Conservation (phyloP, 2,329 filamentous ascomycete genomes). For the Fusarium aywerte region DNA sequence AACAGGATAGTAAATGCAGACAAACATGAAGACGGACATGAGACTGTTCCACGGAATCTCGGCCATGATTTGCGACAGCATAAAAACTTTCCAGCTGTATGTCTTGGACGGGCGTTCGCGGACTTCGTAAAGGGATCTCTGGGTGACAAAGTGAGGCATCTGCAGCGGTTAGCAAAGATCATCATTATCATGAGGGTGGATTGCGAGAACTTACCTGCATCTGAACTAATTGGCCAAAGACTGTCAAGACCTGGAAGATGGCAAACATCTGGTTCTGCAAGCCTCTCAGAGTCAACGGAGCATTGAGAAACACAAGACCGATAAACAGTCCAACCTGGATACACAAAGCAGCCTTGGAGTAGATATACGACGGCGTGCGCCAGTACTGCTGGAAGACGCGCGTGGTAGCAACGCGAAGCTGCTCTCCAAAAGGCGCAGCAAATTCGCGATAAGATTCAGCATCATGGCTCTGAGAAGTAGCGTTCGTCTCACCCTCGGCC, state of each 20-base stretch:
- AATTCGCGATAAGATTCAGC: constrained; percentile 74
- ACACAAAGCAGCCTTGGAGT: constrained; percentile 80
- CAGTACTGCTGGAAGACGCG: constrained; percentile 93
- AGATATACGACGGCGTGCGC: constrained; percentile 90
- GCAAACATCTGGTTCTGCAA: constrained; percentile 90
- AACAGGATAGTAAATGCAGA: constrained; percentile 87
- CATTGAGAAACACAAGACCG: constrained; percentile 81
- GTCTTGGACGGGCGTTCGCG: constrained; percentile 86
- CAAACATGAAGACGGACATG: constrained; percentile 78
- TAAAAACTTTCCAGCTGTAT: constrained; percentile 87
- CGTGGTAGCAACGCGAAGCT: constrained; percentile 72
- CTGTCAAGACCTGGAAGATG: constrained; percentile 83
- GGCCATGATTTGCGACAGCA: constrained; percentile 82
- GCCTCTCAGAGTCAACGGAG: constrained; percentile 76
- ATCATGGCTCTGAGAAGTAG: constrained; percentile 46
- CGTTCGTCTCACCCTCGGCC: constrained; percentile 54
- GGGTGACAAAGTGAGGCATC: constrained; percentile 87
- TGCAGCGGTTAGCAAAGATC: constrained; percentile 58
- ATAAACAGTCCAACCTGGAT: constrained; percentile 76
- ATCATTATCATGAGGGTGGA: fast-evolving
- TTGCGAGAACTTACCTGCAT: constrained; percentile 12
- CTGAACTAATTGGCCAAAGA: constrained; percentile 82
- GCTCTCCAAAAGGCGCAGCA: constrained; percentile 76
- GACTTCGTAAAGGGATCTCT: constrained; percentile 84
- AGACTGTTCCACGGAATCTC: constrained; percentile 87